A percentile compares a stretch with the other conserved stretches of the same genome.
These are phyloP conservation scores for Solanum sejunctum DNA, from an alignment of 257 asterid species.

Conservation along the genomic window DNA sequence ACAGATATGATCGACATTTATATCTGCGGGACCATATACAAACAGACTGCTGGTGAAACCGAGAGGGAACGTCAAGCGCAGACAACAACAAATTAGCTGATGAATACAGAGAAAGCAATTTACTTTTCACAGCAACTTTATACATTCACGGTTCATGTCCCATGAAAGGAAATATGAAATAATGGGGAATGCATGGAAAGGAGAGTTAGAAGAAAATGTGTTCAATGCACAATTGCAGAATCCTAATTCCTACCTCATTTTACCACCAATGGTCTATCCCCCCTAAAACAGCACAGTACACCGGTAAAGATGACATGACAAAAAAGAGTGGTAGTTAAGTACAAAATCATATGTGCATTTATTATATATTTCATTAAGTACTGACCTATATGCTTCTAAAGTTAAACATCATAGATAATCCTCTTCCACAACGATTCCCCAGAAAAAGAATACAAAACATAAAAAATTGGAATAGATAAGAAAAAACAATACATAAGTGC, in stretches of 20 bases:
- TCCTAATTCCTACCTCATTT: neutral
- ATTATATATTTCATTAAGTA: neutral
- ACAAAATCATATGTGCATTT: neutral
- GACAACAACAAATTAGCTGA: neutral
- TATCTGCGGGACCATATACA: constrained; percentile 32
- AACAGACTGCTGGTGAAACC: neutral
- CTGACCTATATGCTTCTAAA: neutral
- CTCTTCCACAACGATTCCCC: neutral
- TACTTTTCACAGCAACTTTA: neutral
- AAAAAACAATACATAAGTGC: neutral
- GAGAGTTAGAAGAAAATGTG: neutral
- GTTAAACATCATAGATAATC: neutral
- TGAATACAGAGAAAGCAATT: neutral
- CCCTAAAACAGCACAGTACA: neutral
- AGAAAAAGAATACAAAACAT: neutral
- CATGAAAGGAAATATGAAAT: neutral
- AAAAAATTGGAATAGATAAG: neutral
- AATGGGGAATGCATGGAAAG: neutral
- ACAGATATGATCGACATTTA: constrained; percentile 46
- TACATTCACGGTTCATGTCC: neutral
- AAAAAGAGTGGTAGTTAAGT: neutral
- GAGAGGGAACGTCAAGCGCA: neutral
- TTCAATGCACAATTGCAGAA: neutral
- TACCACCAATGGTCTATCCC: neutral
- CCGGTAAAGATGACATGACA: neutral